phyloP scores from a whole-genome alignment of 2,329 filamentous ascomycete species.

The Xylariaceae sp. region DNA sequence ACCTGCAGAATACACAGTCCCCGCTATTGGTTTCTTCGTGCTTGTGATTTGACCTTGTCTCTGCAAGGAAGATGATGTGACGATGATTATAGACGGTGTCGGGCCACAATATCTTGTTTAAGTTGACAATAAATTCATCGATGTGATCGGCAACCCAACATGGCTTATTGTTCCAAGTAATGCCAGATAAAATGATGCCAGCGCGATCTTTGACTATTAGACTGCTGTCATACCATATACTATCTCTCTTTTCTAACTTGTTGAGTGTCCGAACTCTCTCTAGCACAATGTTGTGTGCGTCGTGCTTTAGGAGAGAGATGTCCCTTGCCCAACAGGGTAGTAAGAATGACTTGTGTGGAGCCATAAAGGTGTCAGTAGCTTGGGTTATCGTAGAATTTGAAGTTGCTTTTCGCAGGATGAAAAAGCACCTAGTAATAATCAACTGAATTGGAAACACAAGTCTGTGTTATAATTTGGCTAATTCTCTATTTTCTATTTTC shows the following conservation, averaged over 20 bases:
- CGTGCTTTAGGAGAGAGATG: neutral
- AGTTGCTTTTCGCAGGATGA: too few relatives aligned
- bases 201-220: neutral
- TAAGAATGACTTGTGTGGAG: neutral
- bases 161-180: neutral
- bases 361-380: neutral
- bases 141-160: neutral
- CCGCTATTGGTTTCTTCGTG: neutral
- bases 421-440: too few relatives aligned
- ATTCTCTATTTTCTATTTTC: too few relatives aligned
- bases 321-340: slow-evolving; percentile 2
- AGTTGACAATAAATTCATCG: neutral
- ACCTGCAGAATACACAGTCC: neutral
- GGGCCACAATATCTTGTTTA: neutral
- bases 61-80: neutral
- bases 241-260: neutral
- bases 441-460: too few relatives aligned
- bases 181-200: neutral
- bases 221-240: neutral
- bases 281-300: neutral
- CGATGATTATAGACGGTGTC: neutral
- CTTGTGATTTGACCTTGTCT: neutral
- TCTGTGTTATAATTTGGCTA: too few relatives aligned
- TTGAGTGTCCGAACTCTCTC: neutral
- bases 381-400: too few relatives aligned